These are phyloP conservation scores for Xylariaceae sp. DNA, from an alignment of 2,329 filamentous ascomycete species.

Conservation along the genomic window DNA sequence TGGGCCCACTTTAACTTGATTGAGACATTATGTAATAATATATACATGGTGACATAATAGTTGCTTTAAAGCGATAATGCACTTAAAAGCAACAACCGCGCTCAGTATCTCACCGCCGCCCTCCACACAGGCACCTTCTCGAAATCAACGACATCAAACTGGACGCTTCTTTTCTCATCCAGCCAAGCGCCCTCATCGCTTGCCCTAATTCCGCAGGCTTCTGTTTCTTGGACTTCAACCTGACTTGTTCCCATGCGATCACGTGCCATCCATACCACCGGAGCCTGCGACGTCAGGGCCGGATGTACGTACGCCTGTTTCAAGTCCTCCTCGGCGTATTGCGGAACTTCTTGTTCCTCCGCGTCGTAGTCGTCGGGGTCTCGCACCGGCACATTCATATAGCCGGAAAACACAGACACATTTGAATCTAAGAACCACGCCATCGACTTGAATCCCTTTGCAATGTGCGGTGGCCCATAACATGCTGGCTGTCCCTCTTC, in stretches of 20 bases:
- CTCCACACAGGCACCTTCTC: constrained; percentile 29
- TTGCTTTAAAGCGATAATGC: neutral
- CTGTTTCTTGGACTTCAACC: constrained; percentile 56
- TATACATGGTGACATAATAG: neutral
- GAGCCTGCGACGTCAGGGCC: constrained; percentile 38
- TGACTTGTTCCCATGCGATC: constrained; percentile 55
- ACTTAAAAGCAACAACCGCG: neutral
- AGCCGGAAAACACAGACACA: constrained; percentile 26
- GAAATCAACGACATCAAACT: constrained; percentile 25
- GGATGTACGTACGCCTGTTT: constrained; percentile 30
- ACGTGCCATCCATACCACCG: constrained; percentile 61
- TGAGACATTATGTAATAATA: neutral
- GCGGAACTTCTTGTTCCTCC: constrained; percentile 19
- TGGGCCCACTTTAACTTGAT: neutral
- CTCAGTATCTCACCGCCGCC: constrained; percentile 21
- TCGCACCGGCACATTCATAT: constrained; percentile 27
- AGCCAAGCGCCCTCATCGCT: constrained; percentile 58
- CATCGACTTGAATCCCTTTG: constrained; percentile 24
- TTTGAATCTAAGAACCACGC: constrained; percentile 29
- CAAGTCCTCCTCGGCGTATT: constrained; percentile 29
- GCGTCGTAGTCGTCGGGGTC: constrained; percentile 19
- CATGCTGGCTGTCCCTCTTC: constrained; percentile 26
- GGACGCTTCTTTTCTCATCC: constrained; percentile 46
- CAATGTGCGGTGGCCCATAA: constrained; percentile 18
- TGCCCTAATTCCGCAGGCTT: constrained; percentile 55